These are phyloP conservation scores for Candida fluviatilis DNA, from an alignment of 805 yeast genomes.

Conservation along the genomic window DNA sequence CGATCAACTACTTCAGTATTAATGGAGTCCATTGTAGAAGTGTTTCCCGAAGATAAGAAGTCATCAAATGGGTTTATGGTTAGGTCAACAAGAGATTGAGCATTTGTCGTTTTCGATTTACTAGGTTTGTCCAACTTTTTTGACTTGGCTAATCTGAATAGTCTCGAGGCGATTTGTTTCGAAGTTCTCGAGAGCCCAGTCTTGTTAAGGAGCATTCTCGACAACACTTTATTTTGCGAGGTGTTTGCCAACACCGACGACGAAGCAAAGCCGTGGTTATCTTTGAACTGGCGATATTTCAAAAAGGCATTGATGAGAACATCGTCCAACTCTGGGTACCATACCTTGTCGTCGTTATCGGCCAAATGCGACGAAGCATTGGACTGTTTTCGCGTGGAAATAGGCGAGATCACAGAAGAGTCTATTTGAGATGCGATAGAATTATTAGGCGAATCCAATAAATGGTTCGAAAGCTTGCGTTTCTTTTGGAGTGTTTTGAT, in stretches of 20 bases:
- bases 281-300: constrained; percentile 30
- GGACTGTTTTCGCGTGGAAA: constrained; percentile 9
- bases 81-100: constrained; percentile 15
- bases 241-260: constrained; percentile 26
- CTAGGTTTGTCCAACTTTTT: constrained; percentile 18
- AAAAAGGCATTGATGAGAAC: constrained; percentile 29
- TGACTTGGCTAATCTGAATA: constrained; percentile 23
- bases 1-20: constrained; percentile 17
- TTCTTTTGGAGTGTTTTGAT: constrained; percentile 9
- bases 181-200: constrained; percentile 33
- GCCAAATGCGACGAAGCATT: constrained; percentile 1
- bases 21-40: constrained; percentile 13
- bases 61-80: constrained; percentile 26
- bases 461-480: constrained; percentile 10
- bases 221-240: constrained; percentile 37
- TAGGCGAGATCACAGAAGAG: constrained; percentile 25
- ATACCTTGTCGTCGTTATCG: constrained; percentile 20
- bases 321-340: constrained; percentile 35
- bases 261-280: constrained; percentile 17
- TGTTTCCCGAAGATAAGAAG: constrained; percentile 11
- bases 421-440: constrained; percentile 34
- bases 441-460: constrained; percentile 30
- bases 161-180: constrained; percentile 33
- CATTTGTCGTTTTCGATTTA: constrained; percentile 1
- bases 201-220: constrained; percentile 35